Evolutionary conservation across 75 land plant species (phyloP), one percentile per base, ranked within the genome.

Genomic region (Cryptomeria japonica): DNA sequence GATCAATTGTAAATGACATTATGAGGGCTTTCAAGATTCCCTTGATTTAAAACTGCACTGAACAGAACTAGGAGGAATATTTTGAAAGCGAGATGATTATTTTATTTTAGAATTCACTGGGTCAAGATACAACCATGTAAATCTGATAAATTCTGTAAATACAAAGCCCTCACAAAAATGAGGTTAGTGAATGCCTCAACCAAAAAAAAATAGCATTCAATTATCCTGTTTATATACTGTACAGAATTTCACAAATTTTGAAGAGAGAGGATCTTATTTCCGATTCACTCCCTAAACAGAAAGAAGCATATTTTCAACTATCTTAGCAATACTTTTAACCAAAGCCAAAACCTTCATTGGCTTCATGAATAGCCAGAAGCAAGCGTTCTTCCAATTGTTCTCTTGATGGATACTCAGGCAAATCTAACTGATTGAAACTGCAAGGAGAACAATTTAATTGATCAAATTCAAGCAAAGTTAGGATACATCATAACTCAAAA

Each of bases 341-440:
- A 86, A 97, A 97, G 55, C 98, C 98, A 86, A 97, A 97, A 31
- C 98, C 98, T 92, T 96, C 98, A 47, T 87, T 96, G 38, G 83
- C 98, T 88, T 97, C 98, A 80, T 97, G 98, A 78, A 97, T 97
- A 36, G 98, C 98, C 72, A 96, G 90, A 32, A 97, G 92, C 84
- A 97, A 82, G 76, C 97, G 91, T 86, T 97, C 96, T 85, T 97
- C 93, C 75, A 97, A 85, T 86, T 95, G 97, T 41, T 96, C 87
- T 76, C 96, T 97, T 11, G 97, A 96, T 46, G 96, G 92, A 88
- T 97, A 97, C 85, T 97, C 98, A 0, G 98, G 98, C 38, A 97
- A 84, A 90, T 97, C 98, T 42, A 97, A 86, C 84, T 97, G 98
- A 85, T 97, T 97, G 90, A 97, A 97, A 86, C 98, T 97, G 97